These are phyloP conservation scores for Tripidium arundinaceum DNA, from an alignment of 202 grass and related monocot genomes.

Conservation along the genomic window DNA sequence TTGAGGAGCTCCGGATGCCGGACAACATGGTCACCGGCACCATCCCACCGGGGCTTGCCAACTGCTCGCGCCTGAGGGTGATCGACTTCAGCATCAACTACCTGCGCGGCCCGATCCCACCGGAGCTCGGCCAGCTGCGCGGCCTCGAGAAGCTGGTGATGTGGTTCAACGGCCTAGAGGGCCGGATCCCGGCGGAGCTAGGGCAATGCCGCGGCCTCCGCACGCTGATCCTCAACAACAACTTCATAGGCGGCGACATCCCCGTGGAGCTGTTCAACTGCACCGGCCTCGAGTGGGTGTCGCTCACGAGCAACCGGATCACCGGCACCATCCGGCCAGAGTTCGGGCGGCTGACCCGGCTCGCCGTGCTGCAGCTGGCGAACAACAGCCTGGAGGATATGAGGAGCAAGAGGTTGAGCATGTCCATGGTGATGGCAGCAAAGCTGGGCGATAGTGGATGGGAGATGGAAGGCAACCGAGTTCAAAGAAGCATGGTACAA, in stretches of 20 bases:
- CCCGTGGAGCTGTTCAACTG: slow-evolving; percentile 62
- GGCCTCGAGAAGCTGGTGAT: slow-evolving; percentile 66
- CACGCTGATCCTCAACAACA: slow-evolving; percentile 89
- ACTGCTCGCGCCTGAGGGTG: slow-evolving; percentile 55
- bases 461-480: background rate
- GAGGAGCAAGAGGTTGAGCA: slow-evolving; percentile 29
- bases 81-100: slow-evolving; percentile 92
- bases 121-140: slow-evolving; percentile 59
- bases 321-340: slow-evolving; percentile 55
- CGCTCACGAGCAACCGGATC: slow-evolving; percentile 77
- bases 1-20: slow-evolving; percentile 78
- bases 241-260: slow-evolving; percentile 69
- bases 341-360: slow-evolving; percentile 58
- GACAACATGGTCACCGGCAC: slow-evolving; percentile 65
- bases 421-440: slow-evolving; percentile 41
- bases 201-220: slow-evolving; percentile 66
- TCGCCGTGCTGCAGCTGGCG: slow-evolving; percentile 75
- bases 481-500: background rate
- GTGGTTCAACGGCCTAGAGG: slow-evolving; percentile 78
- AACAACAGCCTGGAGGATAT: slow-evolving; percentile 62
- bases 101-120: slow-evolving; percentile 61
- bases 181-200: slow-evolving; percentile 56
- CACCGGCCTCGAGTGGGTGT: slow-evolving; percentile 79
- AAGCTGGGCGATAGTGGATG: background rate
- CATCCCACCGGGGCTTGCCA: slow-evolving; percentile 55